phyloP scores from a whole-genome alignment of 495 filamentous ascomycete species.

The Parathielavia appendiculata region DNA sequence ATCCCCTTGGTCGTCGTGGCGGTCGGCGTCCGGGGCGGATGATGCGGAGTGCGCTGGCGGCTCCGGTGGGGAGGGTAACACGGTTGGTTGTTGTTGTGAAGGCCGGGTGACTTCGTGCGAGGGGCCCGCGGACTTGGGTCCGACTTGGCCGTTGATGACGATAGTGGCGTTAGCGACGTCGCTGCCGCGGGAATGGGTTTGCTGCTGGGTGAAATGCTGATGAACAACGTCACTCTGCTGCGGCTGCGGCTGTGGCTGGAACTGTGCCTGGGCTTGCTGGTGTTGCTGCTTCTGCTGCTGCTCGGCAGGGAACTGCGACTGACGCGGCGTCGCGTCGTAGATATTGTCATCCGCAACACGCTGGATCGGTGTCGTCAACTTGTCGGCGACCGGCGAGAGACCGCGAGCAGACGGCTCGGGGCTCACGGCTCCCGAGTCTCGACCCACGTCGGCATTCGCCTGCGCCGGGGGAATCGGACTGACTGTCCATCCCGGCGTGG shows the following conservation, averaged over 20 bases:
- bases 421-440: slow-evolving; percentile 25
- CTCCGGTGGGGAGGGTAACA: not conserved
- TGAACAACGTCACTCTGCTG: no score
- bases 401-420: slow-evolving; percentile 23
- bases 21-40: not conserved
- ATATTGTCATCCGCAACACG: slow-evolving; percentile 36
- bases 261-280: not conserved
- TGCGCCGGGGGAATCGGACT: slow-evolving; percentile 32
- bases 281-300: slow-evolving; percentile 8
- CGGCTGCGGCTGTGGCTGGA: not conserved
- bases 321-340: slow-evolving; percentile 43
- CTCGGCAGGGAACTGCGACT: slow-evolving; percentile 15
- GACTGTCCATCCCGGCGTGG: slow-evolving; percentile 30
- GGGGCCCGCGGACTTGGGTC: slow-evolving; percentile 15
- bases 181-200: not conserved
- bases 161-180: slow-evolving; percentile 4
- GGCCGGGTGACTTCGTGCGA: slow-evolving; percentile 15
- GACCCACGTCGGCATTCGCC: not conserved
- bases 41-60: not conserved
- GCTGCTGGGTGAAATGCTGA: no score
- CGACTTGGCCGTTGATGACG: slow-evolving; percentile 10
- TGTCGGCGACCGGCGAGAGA: slow-evolving; percentile 7
- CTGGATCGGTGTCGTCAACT: slow-evolving; percentile 5
- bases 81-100: not conserved
- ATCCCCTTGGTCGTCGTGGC: not conserved